Evolutionary conservation across 805 yeast species (phyloP).

Genomic region (Helenozyma rhizophorensis): DNA sequence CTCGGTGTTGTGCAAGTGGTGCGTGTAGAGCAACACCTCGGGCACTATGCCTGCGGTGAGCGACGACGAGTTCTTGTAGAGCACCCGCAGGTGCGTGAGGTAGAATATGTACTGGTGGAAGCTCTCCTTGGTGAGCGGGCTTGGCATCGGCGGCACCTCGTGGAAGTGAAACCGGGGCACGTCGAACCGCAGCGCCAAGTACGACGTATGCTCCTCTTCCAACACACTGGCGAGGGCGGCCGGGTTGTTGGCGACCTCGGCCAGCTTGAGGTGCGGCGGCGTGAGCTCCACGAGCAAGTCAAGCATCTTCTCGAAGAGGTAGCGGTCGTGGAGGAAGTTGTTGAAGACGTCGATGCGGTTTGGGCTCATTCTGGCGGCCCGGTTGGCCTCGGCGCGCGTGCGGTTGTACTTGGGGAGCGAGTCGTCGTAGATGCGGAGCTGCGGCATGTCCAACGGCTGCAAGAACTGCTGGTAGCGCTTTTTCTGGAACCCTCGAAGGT

Average conservation of each 20-base stretch:
- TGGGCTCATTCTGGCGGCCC: constrained; percentile 18
- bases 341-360: constrained; percentile 19
- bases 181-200: constrained; percentile 5
- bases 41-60: constrained; percentile 33
- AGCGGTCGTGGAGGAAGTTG: constrained; percentile 25
- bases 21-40: constrained; percentile 35
- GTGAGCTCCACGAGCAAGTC: constrained; percentile 26
- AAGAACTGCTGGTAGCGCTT: constrained; percentile 29
- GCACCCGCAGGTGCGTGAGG: constrained; percentile 31
- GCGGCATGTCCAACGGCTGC: constrained; percentile 29
- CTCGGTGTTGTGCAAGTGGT: constrained; percentile 26
- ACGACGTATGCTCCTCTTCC: constrained; percentile 18
- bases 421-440: constrained; percentile 28
- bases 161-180: constrained; percentile 21
- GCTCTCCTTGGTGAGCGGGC: constrained; percentile 20
- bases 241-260: constrained; percentile 10
- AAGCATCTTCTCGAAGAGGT: constrained; percentile 30
- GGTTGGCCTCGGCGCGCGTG: constrained; percentile 21
- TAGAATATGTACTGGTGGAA: constrained; percentile 34
- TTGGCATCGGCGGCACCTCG: constrained; percentile 33
- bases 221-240: constrained; percentile 14
- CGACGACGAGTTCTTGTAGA: constrained; percentile 30
- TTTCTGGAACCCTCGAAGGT: constrained; percentile 16
- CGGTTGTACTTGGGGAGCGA: constrained; percentile 19
- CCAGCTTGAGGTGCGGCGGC: constrained; percentile 24